phyloP scores from a whole-genome alignment of 345 rosid genomes.

The Murraya paniculata region DNA sequence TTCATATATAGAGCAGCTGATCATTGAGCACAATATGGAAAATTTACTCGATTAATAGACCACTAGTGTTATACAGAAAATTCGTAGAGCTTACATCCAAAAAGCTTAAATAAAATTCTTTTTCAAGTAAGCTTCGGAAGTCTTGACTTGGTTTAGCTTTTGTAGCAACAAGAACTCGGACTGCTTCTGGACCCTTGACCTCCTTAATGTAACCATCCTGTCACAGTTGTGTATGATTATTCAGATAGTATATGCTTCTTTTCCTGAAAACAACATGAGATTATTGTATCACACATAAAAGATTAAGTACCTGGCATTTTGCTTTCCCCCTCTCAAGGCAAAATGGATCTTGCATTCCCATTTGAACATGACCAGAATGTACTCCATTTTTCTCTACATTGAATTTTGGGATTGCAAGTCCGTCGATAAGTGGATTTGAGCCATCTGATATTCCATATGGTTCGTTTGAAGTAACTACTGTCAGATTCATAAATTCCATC shows the following conservation, averaged over 20 bases:
- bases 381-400: slow-evolving; percentile 52
- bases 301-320: slow-evolving; percentile 56
- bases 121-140: slow-evolving; percentile 42
- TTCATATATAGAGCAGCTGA: background rate
- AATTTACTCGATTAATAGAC: background rate
- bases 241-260: background rate
- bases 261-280: background rate
- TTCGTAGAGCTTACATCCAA: slow-evolving; percentile 58
- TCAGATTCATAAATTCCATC: slow-evolving; percentile 86
- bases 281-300: background rate
- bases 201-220: slow-evolving; percentile 86
- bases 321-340: slow-evolving; percentile 64
- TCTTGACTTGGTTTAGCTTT: slow-evolving; percentile 62
- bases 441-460: slow-evolving; percentile 74
- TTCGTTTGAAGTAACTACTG: slow-evolving; percentile 74
- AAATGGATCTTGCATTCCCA: slow-evolving; percentile 59
- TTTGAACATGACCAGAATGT: slow-evolving; percentile 91
- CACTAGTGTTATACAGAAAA: background rate
- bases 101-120: slow-evolving; percentile 71
- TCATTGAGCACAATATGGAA: background rate
- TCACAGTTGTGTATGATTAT: background rate
- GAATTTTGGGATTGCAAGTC: slow-evolving; percentile 55
- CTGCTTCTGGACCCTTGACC: slow-evolving; percentile 52
- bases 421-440: slow-evolving; percentile 75
- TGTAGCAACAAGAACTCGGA: slow-evolving; percentile 74